Conservation (phyloP, 441 rosid genomes). For the Populus hybrid region DNA sequence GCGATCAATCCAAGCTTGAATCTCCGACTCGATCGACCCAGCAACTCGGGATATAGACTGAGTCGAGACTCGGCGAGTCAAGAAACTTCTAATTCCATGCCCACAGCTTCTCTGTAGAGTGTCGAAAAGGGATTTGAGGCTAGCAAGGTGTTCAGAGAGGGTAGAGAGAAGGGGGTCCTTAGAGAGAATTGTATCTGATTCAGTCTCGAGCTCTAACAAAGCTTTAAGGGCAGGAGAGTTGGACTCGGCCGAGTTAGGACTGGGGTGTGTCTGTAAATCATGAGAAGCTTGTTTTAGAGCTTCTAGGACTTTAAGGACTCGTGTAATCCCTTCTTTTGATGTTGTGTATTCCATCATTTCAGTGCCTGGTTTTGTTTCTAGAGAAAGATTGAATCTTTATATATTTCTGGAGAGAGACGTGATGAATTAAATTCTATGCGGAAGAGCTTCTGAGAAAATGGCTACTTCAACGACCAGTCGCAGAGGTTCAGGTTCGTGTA, state of each 20-base stretch:
- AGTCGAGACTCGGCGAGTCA: slow-evolving; percentile 33
- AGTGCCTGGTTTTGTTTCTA: background rate
- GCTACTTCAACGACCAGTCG: no score
- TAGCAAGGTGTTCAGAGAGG: slow-evolving; percentile 41
- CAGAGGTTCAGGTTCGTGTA: no score
- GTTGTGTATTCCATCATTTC: slow-evolving; percentile 33
- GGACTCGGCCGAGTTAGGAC: slow-evolving; percentile 26
- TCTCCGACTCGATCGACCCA: slow-evolving; percentile 49
- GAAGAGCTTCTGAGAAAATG: no score
- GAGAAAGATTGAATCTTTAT: background rate
- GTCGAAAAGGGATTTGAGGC: slow-evolving; percentile 38
- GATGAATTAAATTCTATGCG: no score
- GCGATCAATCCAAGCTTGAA: slow-evolving; percentile 75
- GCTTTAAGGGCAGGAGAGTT: slow-evolving; percentile 48
- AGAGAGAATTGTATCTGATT: slow-evolving; percentile 45
- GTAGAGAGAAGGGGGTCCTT: slow-evolving; percentile 47
- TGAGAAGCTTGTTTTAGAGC: slow-evolving; percentile 64
- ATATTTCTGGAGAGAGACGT: no score
- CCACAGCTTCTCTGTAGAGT: slow-evolving; percentile 36
- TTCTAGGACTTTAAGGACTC: slow-evolving; percentile 45
- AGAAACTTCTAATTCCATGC: slow-evolving; percentile 1
- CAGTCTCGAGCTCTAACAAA: slow-evolving; percentile 56
- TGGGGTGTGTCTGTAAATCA: slow-evolving; percentile 47
- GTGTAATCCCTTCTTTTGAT: slow-evolving; percentile 22
- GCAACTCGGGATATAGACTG: slow-evolving; percentile 35